Conservation (phyloP, 805 yeast genomes). For the Candida railenensis region DNA sequence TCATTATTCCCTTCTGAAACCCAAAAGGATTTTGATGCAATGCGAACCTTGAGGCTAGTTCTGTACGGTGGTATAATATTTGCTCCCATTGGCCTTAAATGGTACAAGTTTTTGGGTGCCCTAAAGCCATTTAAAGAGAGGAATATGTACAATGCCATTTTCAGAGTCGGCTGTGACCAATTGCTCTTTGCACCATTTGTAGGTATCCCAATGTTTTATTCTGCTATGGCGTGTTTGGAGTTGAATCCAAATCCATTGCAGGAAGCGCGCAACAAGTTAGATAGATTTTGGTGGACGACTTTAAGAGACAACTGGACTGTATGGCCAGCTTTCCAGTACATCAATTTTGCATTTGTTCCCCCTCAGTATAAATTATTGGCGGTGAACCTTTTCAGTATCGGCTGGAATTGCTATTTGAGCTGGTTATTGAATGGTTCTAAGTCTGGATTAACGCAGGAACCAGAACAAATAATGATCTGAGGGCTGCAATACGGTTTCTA, state of each 20-base stretch:
- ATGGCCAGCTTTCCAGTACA: slow-evolving; percentile 86
- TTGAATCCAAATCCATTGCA: slow-evolving; percentile 34
- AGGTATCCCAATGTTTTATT: slow-evolving; percentile 68
- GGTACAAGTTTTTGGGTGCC: slow-evolving; percentile 58
- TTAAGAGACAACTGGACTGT: slow-evolving; percentile 74
- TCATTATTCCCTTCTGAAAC: slow-evolving; percentile 35
- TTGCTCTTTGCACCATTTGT: slow-evolving; percentile 71
- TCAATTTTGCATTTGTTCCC: slow-evolving; percentile 78
- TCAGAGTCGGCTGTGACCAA: slow-evolving; percentile 70
- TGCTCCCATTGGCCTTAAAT: slow-evolving; percentile 70
- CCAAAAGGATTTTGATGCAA: slow-evolving; percentile 40
- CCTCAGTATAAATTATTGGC: slow-evolving; percentile 63
- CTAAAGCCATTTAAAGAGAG: slow-evolving; percentile 19
- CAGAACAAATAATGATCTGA: slow-evolving; percentile 8
- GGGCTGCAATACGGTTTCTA: too few species aligned
- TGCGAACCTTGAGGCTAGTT: slow-evolving; percentile 61
- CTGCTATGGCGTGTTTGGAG: slow-evolving; percentile 68
- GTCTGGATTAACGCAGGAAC: not conserved
- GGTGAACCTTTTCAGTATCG: slow-evolving; percentile 69
- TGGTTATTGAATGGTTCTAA: slow-evolving; percentile 29
- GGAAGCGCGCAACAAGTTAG: slow-evolving; percentile 42
- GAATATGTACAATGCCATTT: slow-evolving; percentile 17
- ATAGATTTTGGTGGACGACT: slow-evolving; percentile 63
- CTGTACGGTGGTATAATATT: slow-evolving; percentile 72
- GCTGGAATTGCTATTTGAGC: slow-evolving; percentile 84